Percentiles rank a stretch among this genome's conserved stretches.
Evolutionary conservation across 2,329 filamentous ascomycete species (phyloP).

Genomic region (Sporothrix inflata): DNA sequence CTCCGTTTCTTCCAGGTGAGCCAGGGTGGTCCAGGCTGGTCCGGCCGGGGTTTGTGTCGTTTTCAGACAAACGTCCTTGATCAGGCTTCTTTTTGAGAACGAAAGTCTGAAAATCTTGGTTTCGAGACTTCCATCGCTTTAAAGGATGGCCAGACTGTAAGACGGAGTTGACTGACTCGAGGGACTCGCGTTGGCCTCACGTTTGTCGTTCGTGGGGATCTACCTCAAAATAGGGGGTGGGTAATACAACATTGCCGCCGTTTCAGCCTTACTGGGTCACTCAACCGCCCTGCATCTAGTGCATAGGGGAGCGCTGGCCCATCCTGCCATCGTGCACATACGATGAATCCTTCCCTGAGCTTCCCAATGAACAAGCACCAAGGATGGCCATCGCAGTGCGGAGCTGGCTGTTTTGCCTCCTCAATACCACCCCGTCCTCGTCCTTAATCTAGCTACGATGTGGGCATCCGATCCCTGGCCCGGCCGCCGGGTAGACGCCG

Average conservation of each 20-base stretch:
- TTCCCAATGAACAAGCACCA: background rate
- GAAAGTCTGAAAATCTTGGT: too few relatives aligned
- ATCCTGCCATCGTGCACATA: background rate
- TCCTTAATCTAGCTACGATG: background rate
- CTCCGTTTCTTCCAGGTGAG: background rate
- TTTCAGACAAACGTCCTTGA: too few relatives aligned
- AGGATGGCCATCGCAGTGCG: background rate
- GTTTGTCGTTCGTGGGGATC: background rate
- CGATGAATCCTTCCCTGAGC: background rate
- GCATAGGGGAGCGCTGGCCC: background rate
- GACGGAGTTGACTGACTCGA: too few relatives aligned
- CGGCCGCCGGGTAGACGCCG: background rate
- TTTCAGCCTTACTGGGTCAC: constrained; percentile 9
- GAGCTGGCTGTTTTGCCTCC: background rate
- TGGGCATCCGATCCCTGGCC: background rate
- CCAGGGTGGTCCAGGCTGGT: background rate
- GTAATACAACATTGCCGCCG: background rate
- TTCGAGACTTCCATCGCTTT: too few relatives aligned
- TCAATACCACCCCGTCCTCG: background rate
- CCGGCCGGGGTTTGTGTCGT: too few relatives aligned
- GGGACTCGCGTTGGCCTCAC: background rate
- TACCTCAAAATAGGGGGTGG: background rate
- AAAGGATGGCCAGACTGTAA: too few relatives aligned
- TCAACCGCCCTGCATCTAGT: background rate
- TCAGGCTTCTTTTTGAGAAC: too few relatives aligned